Percentiles rank a stretch among this genome's conserved stretches.
Evolutionary conservation across 352 stramenopile species (phyloP).

Genomic region (Pythium angustatum): DNA sequence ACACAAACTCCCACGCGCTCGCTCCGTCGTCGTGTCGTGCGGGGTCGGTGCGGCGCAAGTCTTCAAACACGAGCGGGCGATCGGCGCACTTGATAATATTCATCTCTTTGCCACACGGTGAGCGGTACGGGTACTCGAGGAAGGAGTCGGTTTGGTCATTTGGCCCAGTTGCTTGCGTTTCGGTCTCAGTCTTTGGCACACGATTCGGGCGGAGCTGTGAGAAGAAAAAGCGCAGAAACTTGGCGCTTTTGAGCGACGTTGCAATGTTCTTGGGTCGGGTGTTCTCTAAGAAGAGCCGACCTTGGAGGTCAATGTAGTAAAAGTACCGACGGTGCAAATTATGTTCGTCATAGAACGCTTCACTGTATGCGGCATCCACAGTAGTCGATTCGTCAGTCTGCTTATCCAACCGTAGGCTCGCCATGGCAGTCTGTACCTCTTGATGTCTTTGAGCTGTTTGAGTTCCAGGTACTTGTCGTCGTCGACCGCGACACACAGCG

Average conservation of each 20-base stretch:
- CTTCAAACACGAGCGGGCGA: slow-evolving; percentile 73
- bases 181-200: not conserved
- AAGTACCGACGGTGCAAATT: slow-evolving; percentile 68
- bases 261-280: slow-evolving; percentile 84
- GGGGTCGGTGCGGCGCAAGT: too few species aligned
- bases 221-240: slow-evolving; percentile 86
- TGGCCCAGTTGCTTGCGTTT: too few species aligned
- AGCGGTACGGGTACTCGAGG: slow-evolving; percentile 71
- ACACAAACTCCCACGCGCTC: slow-evolving; percentile 46
- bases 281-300: slow-evolving; percentile 77
- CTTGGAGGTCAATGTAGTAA: slow-evolving; percentile 86
- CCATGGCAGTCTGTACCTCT: slow-evolving; percentile 63
- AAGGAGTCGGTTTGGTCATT: slow-evolving; percentile 36
- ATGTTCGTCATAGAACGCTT: slow-evolving; percentile 76
- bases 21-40: slow-evolving; percentile 23
- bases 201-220: slow-evolving; percentile 55
- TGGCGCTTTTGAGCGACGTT: slow-evolving; percentile 79
- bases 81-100: slow-evolving; percentile 89
- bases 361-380: slow-evolving; percentile 27
- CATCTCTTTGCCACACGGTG: slow-evolving; percentile 81
- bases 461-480: slow-evolving; percentile 80
- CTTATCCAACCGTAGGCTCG: too few species aligned
- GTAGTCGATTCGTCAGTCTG: not conserved
- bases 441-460: slow-evolving; percentile 78
- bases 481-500: slow-evolving; percentile 19